A percentile compares a stretch with the other conserved stretches of the same genome.
These are phyloP conservation scores for Delphinella strobiligena DNA, from an alignment of 2,329 filamentous ascomycete genomes.

Conservation along the genomic window DNA sequence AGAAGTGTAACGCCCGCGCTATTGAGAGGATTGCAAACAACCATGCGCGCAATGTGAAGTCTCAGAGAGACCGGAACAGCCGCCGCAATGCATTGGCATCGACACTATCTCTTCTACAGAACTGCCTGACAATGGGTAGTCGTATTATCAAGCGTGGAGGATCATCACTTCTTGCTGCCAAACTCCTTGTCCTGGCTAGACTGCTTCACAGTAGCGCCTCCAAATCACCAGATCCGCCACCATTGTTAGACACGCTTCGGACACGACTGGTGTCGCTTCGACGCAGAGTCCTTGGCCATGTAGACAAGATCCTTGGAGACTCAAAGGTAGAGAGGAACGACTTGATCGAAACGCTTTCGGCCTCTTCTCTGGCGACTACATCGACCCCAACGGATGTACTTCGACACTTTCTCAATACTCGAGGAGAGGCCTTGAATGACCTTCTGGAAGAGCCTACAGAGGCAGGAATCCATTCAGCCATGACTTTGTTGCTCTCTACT, in stretches of 20 bases:
- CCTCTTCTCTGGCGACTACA: constrained; percentile 70
- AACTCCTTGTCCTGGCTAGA: constrained; percentile 57
- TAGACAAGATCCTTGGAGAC: constrained; percentile 41
- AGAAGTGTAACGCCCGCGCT: constrained; percentile 60
- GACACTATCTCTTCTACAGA: constrained; percentile 42
- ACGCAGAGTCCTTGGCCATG: constrained; percentile 51
- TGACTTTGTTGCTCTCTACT: constrained; percentile 66
- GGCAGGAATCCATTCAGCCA: constrained; percentile 47
- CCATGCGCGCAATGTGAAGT: constrained; percentile 17
- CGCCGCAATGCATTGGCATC: constrained; percentile 32
- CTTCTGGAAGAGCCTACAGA: constrained; percentile 42
- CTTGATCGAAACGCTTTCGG: constrained; percentile 63
- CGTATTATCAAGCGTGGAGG: constrained; percentile 39
- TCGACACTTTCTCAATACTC: constrained; percentile 62
- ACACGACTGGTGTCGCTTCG: constrained; percentile 52
- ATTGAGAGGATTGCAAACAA: constrained; percentile 50
- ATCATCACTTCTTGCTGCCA: constrained; percentile 48
- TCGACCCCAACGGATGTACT: constrained; percentile 70
- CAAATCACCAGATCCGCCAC: constrained; percentile 33
- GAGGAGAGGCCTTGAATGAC: constrained; percentile 55
- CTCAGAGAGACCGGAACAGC: constrained; percentile 6
- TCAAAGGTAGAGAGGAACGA: constrained; percentile 25
- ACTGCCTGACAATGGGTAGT: constrained; percentile 40
- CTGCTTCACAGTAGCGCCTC: constrained; percentile 63
- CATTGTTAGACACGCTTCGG: constrained; percentile 50